Conservation (phyloP, 2,329 filamentous ascomycete genomes). For the Aspergillus flavus region DNA sequence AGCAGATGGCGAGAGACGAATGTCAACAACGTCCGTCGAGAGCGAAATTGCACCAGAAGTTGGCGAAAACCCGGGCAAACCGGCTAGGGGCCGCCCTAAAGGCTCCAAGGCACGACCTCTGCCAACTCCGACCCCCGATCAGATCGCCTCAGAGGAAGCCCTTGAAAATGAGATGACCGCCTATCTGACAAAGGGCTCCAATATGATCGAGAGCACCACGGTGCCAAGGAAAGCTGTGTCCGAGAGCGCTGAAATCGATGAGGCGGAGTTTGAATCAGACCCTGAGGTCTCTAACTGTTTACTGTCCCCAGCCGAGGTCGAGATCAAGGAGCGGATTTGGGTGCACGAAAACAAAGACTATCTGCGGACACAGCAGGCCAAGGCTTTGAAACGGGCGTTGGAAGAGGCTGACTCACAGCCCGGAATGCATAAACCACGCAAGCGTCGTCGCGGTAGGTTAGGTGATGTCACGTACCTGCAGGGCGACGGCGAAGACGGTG, state of each 20-base stretch:
- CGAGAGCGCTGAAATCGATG: slow-evolving; percentile 61
- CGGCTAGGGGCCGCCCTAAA: slow-evolving; percentile 33
- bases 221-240: slow-evolving; percentile 54
- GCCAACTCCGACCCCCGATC: slow-evolving; percentile 61
- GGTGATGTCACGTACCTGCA: slow-evolving; percentile 51
- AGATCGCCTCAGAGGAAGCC: slow-evolving; percentile 59
- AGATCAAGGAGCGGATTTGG: slow-evolving; percentile 90
- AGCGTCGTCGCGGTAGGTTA: slow-evolving; percentile 50
- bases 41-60: slow-evolving; percentile 27
- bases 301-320: slow-evolving; percentile 71
- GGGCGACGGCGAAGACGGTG: slow-evolving; percentile 58
- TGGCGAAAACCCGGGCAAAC: slow-evolving; percentile 21
- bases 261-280: slow-evolving; percentile 86
- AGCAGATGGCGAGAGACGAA: slow-evolving; percentile 22
- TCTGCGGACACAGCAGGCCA: slow-evolving; percentile 82
- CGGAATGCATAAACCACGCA: slow-evolving; percentile 49
- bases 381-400: slow-evolving; percentile 72
- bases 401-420: slow-evolving; percentile 52
- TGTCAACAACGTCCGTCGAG: slow-evolving; percentile 24
- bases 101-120: slow-evolving; percentile 35
- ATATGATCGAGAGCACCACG: slow-evolving; percentile 34
- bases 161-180: slow-evolving; percentile 72
- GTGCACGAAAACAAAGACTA: slow-evolving; percentile 93
- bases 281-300: slow-evolving; percentile 82
- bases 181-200: slow-evolving; percentile 55